Percentiles rank a stretch among this genome's conserved stretches.
Evolutionary conservation across 2,329 filamentous ascomycete species (phyloP).

Genomic region (Verticillium tricorpus): DNA sequence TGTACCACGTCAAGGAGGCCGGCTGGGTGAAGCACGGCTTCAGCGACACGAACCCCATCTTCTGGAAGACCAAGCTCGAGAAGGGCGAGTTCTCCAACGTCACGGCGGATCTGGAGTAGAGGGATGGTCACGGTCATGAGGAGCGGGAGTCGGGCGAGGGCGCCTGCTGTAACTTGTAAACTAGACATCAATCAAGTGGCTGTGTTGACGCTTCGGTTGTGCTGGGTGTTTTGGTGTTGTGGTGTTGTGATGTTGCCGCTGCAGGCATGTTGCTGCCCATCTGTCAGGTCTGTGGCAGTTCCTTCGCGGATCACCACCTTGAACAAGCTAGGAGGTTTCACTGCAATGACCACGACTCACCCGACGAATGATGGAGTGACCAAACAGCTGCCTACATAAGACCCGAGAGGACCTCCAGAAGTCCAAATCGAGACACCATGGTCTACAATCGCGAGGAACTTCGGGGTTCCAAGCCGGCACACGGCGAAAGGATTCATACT

Average conservation of each 20-base stretch:
- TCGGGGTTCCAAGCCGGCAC: background rate
- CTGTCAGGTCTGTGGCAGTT: background rate
- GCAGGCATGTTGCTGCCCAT: background rate
- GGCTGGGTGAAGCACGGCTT: slow-evolving; percentile 99
- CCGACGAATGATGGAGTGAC: background rate
- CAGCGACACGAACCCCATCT: slow-evolving; percentile 95
- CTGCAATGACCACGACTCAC: background rate
- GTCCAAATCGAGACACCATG: background rate
- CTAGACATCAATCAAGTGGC: slow-evolving; percentile 4
- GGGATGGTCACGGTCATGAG: slow-evolving; percentile 1
- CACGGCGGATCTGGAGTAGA: slow-evolving; percentile 66
- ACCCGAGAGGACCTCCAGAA: background rate
- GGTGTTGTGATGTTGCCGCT: background rate
- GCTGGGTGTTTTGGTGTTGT: background rate
- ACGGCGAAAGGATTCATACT: background rate
- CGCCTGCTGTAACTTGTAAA: slow-evolving; percentile 14
- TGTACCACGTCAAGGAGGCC: slow-evolving; percentile 98
- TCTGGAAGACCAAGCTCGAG: slow-evolving; percentile 98
- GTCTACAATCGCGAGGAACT: background rate
- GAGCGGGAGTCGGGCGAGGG: background rate
- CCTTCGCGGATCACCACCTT: background rate
- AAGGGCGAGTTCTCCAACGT: slow-evolving; percentile 99
- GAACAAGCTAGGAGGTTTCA: background rate
- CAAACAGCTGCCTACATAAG: background rate
- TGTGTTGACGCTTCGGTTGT: background rate